phyloP scores from a whole-genome alignment of 257 asterid species.

The Scutellaria baicalensis region DNA sequence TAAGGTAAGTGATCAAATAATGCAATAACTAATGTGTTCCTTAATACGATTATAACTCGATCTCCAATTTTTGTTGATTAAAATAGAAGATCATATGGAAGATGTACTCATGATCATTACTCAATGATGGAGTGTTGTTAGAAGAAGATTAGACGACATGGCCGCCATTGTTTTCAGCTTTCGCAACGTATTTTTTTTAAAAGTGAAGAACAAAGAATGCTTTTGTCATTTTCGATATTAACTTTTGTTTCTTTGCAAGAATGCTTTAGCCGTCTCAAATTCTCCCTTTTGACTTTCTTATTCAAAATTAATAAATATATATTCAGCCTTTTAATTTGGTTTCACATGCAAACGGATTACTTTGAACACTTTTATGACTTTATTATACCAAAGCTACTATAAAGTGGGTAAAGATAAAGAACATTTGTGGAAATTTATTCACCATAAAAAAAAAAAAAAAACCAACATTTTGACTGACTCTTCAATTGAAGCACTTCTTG shows the following conservation, averaged over 20 bases:
- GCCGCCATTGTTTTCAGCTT: conserved; percentile 23
- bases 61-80: too few species aligned
- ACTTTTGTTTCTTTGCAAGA: conserved; percentile 50
- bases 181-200: conserved; percentile 22
- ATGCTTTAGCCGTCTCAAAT: conserved; percentile 40
- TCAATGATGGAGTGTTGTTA: conserved; percentile 43
- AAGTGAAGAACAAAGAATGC: conserved; percentile 33
- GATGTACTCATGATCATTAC: conserved; percentile 48
- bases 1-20: conserved; percentile 32
- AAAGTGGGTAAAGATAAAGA: neutral
- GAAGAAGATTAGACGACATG: conserved; percentile 11
- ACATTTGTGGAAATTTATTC: neutral
- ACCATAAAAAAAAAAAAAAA: neutral
- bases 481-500: neutral
- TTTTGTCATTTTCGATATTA: conserved; percentile 52
- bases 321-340: too few species aligned
- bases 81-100: too few species aligned
- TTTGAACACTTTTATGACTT: conserved; percentile 13
- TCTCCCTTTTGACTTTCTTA: conserved; percentile 51
- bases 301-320: too few species aligned
- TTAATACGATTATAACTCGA: too few species aligned
- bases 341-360: conserved; percentile 25
- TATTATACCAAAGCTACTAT: neutral
- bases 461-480: neutral
- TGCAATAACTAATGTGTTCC: too few species aligned